phyloP scores from a whole-genome alignment of 73 alveolate species.

The Paramecium tetraurelia region DNA sequence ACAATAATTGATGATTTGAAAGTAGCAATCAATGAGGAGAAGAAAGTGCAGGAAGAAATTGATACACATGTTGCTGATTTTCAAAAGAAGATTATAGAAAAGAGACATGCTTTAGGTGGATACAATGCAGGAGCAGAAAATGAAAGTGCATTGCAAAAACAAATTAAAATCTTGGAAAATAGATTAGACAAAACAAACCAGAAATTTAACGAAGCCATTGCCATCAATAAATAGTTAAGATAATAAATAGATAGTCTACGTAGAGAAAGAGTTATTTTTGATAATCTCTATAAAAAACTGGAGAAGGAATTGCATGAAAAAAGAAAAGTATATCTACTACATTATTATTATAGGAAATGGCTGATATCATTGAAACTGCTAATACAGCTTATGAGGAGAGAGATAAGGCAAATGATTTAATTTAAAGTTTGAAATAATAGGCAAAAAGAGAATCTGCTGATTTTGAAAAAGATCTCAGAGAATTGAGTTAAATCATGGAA shows the following conservation, averaged over 20 bases:
- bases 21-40: constrained; percentile 77
- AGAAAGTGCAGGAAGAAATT: constrained; percentile 66
- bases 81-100: constrained; percentile 75
- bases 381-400: constrained; percentile 90
- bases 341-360: constrained; percentile 70
- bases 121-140: constrained; percentile 91
- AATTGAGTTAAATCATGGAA: constrained; percentile 58
- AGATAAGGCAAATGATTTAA: constrained; percentile 91
- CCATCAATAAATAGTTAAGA: constrained; percentile 86
- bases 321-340: constrained; percentile 59
- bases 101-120: constrained; percentile 81
- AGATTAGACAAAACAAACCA: constrained; percentile 92
- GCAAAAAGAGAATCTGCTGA: constrained; percentile 95
- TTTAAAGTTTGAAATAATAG: constrained; percentile 86
- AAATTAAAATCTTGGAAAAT: constrained; percentile 87
- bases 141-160: constrained; percentile 74
- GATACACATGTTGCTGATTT: constrained; percentile 77
- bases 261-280: constrained; percentile 95
- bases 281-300: constrained; percentile 90
- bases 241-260: constrained; percentile 93
- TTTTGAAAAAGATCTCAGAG: constrained; percentile 72
- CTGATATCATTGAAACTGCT: constrained; percentile 83
- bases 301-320: constrained; percentile 91
- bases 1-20: constrained; percentile 54
- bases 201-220: constrained; percentile 96